Base-by-base conservation (phyloP, 2,329 filamentous ascomycete genomes). In the Mycosphaerella sp. region DNA sequence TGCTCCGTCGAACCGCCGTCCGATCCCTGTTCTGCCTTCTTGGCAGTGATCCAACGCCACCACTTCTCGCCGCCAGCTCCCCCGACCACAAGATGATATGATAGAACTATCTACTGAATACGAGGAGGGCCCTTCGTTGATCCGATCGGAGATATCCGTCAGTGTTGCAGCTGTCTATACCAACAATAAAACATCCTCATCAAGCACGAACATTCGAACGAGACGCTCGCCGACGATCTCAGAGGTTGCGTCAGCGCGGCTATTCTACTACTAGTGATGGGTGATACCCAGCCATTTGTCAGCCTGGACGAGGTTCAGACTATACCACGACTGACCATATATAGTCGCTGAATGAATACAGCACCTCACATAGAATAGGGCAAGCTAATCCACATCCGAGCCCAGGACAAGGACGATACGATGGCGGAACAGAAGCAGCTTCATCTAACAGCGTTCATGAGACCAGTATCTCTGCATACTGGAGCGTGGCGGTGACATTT, bases 401-500 rank as follows among this genome's bases (percentile, higher is more conserved):
- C 17, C 32, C 10, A 36, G 6, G 7, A 1, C 18, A 21, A 30
- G 5, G 30, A 9, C 10, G 10, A 9, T 28, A 49, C 25, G 10
- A 53, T 47, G 51, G 42, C 51, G 21, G 46, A 50, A 13, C 34
- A 41, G 30, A 65, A 63, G 47, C 62, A 75, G 54, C 64, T 79
- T 5, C 77, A 81, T 55, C 70, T 81, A 3, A 80, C 78, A 2
- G 78, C 51, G 12, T 53, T 53, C 37, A 50, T 53, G 42, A 18
- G 51, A 8, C 51, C 51, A 14, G 41, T 78, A 0, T 81, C 80
- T 53, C 80, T 81, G 77, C 74, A 81, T 55, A 78, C 75, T 2
- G 76, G 79, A 25, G 57, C 55, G 12, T 59, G 57, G 56, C 39
- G 55, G 45, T 48, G 28, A 18, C 36, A 37, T 47, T 54, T 44